Base-by-base conservation (phyloP, 2,329 filamentous ascomycete species). In the Berkeleyomyces basicola region DNA sequence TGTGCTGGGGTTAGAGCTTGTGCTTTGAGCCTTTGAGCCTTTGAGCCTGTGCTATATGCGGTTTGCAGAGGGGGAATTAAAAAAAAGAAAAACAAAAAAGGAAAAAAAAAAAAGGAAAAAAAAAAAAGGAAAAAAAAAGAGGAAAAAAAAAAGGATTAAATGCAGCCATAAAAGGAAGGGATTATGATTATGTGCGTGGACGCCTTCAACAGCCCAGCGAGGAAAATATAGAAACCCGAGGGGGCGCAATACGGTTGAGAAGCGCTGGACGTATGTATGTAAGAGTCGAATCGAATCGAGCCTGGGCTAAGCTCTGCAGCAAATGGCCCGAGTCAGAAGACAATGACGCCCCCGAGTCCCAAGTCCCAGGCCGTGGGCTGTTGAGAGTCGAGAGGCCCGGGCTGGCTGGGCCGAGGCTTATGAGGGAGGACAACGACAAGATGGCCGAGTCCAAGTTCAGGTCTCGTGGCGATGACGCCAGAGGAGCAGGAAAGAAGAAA, bases 31-130 rank as follows among this genome's bases (percentile, higher is more conserved):
- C 23, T 55, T 36, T 55, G 37, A 37, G 49, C 49, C 23, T 55
- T 55, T 14, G 49, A 55, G 49, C 49, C 37, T 55, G 49, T 55
- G 49, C 49, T 55, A 55, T 55, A 55, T 55, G 49, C 49, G 49
- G 49, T 23, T 55, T 33, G 5, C 49, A 55, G 23, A 23, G 23
- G 23, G 14, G 9, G 44, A 61, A 51, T 36, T 40, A 42, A 11
- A 60, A 36, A 49, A 40, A 51, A 49, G n/a, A 49, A 37, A 47
- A 51, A 2, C 11, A 40, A 23, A 40, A 61, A 49, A 60, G 36
- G 36, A 61, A 49, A 7, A 47, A 47, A 9, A 37, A 16, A 60
- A 23, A 47, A 37, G 49, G 40, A n/a, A 58, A 43, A 4, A 10
- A 37, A 58, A 43, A 31, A 44, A 40, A 44, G 40, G 42, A 37